Percentiles rank a stretch among this genome's conserved stretches.
Conservation (phyloP, 2,329 filamentous ascomycete species). For the Geosmithia putterillii region DNA sequence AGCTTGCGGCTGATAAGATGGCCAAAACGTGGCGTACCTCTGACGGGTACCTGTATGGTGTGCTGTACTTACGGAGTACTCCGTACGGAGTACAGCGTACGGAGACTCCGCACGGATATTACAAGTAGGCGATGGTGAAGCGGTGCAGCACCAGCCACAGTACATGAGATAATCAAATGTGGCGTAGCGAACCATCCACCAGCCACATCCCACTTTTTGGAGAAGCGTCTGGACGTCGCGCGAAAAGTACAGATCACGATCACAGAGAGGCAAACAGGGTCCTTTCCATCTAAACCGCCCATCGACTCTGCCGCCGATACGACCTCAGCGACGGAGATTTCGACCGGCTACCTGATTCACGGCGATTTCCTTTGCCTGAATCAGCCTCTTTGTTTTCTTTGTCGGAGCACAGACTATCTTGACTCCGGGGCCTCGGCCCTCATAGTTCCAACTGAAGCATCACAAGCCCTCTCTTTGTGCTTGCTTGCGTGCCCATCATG, state of each 20-base stretch:
- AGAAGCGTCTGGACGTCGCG: not conserved
- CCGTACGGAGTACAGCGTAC: not conserved
- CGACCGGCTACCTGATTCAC: not conserved
- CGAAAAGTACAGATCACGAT: not conserved
- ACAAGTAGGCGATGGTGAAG: no score
- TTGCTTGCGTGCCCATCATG: constrained; percentile 27
- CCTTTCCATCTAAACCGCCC: not conserved
- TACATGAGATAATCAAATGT: no score
- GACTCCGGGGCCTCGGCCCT: not conserved
- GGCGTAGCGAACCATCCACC: no score
- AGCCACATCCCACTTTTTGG: not conserved
- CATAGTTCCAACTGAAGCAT: not conserved
- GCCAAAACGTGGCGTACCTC: no score
- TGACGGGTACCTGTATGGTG: no score
- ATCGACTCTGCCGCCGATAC: not conserved
- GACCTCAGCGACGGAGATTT: not conserved
- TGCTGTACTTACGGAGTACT: not conserved
- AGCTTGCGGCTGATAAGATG: no score
- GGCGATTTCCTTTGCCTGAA: no score
- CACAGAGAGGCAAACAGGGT: not conserved
- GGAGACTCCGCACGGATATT: no score
- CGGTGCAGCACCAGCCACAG: no score
- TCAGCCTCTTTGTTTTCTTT: not conserved
- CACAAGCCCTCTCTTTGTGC: not conserved
- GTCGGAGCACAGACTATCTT: no score